These are phyloP conservation scores for Vigna mungo DNA, from an alignment of 306 rosid genomes.

Conservation along the genomic window DNA sequence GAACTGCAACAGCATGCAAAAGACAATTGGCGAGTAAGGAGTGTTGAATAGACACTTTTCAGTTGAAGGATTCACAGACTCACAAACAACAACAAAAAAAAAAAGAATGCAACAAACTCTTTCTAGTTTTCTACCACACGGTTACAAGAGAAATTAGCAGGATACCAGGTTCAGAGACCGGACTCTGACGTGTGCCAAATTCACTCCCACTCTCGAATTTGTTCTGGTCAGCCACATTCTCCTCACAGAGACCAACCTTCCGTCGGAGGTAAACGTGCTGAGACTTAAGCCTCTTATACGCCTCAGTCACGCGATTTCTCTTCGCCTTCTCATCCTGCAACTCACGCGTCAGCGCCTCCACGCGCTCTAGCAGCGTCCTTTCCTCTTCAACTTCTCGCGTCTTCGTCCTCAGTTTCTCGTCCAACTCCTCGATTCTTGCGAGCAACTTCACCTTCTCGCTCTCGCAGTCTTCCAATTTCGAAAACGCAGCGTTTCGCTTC, in stretches of 20 bases:
- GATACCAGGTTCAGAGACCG: conserved; percentile 56
- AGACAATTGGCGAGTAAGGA: neutral
- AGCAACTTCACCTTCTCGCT: conserved; percentile 52
- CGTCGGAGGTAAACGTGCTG: conserved; percentile 64
- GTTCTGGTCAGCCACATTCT: conserved; percentile 55
- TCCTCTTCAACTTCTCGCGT: conserved; percentile 56
- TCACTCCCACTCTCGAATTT: conserved; percentile 53
- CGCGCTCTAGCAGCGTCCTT: conserved; percentile 46
- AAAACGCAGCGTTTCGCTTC: conserved; percentile 41
- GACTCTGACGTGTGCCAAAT: conserved; percentile 45
- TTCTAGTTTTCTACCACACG: neutral
- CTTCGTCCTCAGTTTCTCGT: conserved; percentile 49
- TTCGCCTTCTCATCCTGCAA: conserved; percentile 61
- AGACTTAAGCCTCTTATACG: conserved; percentile 75
- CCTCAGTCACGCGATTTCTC: conserved; percentile 47
- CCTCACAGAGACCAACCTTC: conserved; percentile 66
- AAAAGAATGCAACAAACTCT: neutral
- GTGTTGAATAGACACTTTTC: neutral
- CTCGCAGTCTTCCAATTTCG: conserved; percentile 47
- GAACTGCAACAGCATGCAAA: conserved; percentile 42
- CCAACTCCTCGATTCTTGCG: conserved; percentile 49
- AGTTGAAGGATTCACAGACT: neutral
- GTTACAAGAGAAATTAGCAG: neutral
- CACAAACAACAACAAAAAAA: neutral
- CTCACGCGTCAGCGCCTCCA: conserved; percentile 51